phyloP scores from a whole-genome alignment of 208 protist species.

The Trichomonas gallinae region DNA sequence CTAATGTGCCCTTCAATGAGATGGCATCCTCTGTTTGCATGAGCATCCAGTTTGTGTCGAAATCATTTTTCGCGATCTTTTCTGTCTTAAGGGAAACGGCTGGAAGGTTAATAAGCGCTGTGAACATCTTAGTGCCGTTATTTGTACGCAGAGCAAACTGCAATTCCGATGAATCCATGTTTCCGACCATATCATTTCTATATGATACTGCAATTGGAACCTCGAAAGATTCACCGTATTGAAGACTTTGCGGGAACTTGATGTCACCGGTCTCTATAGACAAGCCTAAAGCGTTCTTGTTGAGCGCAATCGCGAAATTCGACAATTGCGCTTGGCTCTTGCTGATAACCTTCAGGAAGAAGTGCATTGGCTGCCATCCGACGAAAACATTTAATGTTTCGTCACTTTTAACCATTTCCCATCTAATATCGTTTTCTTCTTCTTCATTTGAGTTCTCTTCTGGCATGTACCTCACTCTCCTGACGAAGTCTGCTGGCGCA shows the following conservation, averaged over 20 bases:
- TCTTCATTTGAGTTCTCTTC: background rate
- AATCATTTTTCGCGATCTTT: background rate
- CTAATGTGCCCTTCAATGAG: background rate
- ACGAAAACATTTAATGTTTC: background rate
- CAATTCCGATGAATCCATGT: background rate
- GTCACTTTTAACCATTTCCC: background rate
- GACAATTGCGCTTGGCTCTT: background rate
- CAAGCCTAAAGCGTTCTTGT: background rate
- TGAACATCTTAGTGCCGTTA: background rate
- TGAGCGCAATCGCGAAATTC: background rate
- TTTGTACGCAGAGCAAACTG: background rate
- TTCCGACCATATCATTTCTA: background rate
- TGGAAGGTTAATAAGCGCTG: background rate
- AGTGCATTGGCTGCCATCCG: background rate
- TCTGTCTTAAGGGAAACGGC: background rate
- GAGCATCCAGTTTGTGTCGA: background rate
- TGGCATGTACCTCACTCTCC: background rate
- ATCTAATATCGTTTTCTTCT: background rate
- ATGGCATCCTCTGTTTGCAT: background rate
- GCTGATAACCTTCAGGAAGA: background rate
- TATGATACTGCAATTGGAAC: background rate
- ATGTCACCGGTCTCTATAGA: background rate
- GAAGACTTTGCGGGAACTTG: background rate
- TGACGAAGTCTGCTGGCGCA: background rate
- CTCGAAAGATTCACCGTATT: background rate